Conservation (phyloP, 2,329 filamentous ascomycete genomes). For the Colletotrichum sojae region DNA sequence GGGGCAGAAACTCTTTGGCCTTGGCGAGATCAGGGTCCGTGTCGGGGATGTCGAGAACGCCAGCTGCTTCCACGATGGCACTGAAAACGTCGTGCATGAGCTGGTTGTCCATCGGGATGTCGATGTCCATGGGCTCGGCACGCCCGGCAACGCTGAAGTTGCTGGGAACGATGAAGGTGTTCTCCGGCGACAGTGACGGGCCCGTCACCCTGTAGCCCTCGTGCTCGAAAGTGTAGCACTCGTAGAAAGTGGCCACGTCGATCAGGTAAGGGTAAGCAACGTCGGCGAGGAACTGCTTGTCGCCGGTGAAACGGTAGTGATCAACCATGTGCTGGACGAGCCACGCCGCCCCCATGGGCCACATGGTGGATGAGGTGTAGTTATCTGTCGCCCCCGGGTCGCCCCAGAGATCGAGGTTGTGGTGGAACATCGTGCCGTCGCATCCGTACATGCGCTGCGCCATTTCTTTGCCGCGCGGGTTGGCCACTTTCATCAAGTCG, state of each 20-base stretch:
- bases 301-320: slow-evolving; percentile 53
- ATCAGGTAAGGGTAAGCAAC: slow-evolving; percentile 50
- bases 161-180: slow-evolving; percentile 42
- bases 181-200: slow-evolving; percentile 46
- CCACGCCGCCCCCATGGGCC: slow-evolving; percentile 58
- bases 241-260: slow-evolving; percentile 53
- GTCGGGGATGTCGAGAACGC: slow-evolving; percentile 14
- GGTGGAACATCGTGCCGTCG: slow-evolving; percentile 54
- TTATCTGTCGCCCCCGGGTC: slow-evolving; percentile 55
- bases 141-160: slow-evolving; percentile 25
- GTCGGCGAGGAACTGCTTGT: slow-evolving; percentile 44
- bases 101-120: slow-evolving; percentile 49
- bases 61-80: slow-evolving; percentile 25
- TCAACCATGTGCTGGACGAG: slow-evolving; percentile 56
- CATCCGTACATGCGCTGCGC: slow-evolving; percentile 55
- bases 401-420: slow-evolving; percentile 57
- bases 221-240: slow-evolving; percentile 55
- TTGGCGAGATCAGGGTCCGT: slow-evolving; percentile 8
- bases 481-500: slow-evolving; percentile 50
- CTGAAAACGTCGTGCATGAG: slow-evolving; percentile 31
- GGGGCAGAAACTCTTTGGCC: slow-evolving; percentile 5
- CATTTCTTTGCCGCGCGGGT: slow-evolving; percentile 49
- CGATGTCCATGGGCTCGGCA: slow-evolving; percentile 40
- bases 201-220: slow-evolving; percentile 45
- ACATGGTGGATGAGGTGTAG: slow-evolving; percentile 46